Percentiles rank a stretch among this genome's conserved stretches.
Conservation (phyloP, 768 basidiomycete species). For the Mrakia gelida region DNA sequence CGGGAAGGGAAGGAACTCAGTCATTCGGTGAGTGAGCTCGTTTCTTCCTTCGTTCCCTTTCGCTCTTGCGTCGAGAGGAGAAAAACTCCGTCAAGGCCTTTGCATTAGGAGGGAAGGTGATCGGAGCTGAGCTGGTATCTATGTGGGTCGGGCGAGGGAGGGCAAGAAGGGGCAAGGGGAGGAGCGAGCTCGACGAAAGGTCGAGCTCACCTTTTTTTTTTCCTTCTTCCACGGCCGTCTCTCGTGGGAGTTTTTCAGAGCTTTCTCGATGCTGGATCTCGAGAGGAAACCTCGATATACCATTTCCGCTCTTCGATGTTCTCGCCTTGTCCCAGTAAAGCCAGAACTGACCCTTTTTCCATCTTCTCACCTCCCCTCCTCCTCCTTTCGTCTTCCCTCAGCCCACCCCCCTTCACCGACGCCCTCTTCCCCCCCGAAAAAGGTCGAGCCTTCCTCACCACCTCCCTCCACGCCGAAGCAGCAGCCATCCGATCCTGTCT, state of each 20-base stretch:
- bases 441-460: background rate
- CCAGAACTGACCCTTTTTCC: too few species aligned
- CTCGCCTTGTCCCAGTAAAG: too few species aligned
- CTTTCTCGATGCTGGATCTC: background rate
- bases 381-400: background rate
- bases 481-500: conserved; percentile 7
- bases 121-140: too few species aligned
- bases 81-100: too few species aligned
- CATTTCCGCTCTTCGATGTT: too few species aligned
- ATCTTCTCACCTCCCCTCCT: background rate
- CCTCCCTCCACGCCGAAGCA: conserved; percentile 3
- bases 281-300: too few species aligned
- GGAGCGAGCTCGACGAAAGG: too few species aligned
- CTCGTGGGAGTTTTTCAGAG: background rate
- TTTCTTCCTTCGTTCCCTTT: background rate
- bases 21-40: background rate
- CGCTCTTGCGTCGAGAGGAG: too few species aligned
- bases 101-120: too few species aligned
- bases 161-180: too few species aligned
- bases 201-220: too few species aligned
- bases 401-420: background rate
- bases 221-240: background rate
- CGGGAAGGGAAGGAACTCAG: background rate
- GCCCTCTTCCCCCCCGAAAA: background rate
- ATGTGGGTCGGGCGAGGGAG: too few species aligned